Conservation (phyloP, 1,284 basidiomycete genomes). For the Bondarzewia mesenterica region DNA sequence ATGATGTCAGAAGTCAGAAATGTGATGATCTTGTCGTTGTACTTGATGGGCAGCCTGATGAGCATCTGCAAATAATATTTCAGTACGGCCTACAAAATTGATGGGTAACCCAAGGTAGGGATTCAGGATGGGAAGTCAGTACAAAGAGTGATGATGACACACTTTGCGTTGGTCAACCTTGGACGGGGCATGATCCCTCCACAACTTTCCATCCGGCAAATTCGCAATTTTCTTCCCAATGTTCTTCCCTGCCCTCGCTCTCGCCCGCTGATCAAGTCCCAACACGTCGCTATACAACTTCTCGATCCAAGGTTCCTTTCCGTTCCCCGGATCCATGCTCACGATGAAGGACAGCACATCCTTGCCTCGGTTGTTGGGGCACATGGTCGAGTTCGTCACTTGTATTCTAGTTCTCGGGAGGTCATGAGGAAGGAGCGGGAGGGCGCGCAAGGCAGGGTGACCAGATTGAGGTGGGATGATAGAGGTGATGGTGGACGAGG, state of each 20-base stretch:
- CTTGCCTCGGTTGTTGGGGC: constrained; percentile 79
- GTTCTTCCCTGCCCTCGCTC: constrained; percentile 59
- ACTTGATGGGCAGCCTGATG: constrained; percentile 76
- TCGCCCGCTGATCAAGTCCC: constrained; percentile 67
- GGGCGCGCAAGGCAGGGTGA: constrained; percentile 48
- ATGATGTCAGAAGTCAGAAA: constrained; percentile 91
- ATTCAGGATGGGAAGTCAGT: too few species aligned
- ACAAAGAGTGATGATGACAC: too few species aligned
- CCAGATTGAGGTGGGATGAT: constrained; percentile 10
- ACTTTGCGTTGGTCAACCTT: constrained; percentile 94
- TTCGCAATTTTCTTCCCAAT: constrained; percentile 71
- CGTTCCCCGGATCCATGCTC: constrained; percentile 52
- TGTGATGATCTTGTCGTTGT: constrained; percentile 84
- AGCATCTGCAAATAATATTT: constrained; percentile 87
- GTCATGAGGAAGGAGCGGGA: constrained; percentile 62
- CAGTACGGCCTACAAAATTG: constrained; percentile 70
- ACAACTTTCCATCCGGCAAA: constrained; percentile 87
- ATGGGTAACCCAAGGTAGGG: too few species aligned
- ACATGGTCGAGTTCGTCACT: constrained; percentile 71
- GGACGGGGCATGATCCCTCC: constrained; percentile 95
- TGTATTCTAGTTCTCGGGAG: constrained; percentile 54
- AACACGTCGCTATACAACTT: constrained; percentile 92
- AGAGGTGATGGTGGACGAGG: constrained; percentile 7
- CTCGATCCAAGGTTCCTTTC: constrained; percentile 82
- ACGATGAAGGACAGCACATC: constrained; percentile 83